Percentiles rank a stretch among this genome's conserved stretches.
Conservation (phyloP, 164 flowering plant genomes). For the Stephania yunnanensis region DNA sequence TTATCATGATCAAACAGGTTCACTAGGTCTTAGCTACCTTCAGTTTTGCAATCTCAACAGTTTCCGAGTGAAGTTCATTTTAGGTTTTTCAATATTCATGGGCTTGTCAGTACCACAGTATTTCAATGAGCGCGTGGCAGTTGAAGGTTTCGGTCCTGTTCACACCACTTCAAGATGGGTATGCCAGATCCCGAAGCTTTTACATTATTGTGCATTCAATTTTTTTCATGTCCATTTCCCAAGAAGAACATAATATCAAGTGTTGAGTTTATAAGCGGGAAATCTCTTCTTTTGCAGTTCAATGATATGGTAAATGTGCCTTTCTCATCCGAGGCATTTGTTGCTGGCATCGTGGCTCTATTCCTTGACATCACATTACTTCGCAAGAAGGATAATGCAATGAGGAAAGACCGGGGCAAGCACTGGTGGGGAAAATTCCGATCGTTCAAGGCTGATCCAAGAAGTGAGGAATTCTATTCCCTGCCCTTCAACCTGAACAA, state of each 20-base stretch:
- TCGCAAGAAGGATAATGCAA: slow-evolving; percentile 3
- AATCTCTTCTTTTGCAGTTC: slow-evolving; percentile 40
- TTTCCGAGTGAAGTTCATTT: slow-evolving; percentile 62
- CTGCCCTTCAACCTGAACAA: slow-evolving; percentile 78
- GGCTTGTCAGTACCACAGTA: slow-evolving; percentile 80
- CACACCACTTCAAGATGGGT: slow-evolving; percentile 82
- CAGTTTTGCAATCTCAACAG: slow-evolving; percentile 89
- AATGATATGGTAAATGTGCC: slow-evolving; percentile 78
- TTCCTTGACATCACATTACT: slow-evolving; percentile 54
- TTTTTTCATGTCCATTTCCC: neutral
- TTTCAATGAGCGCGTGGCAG: slow-evolving; percentile 58
- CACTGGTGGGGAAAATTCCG: slow-evolving; percentile 79
- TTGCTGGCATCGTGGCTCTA: slow-evolving; percentile 52
- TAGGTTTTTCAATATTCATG: slow-evolving; percentile 82
- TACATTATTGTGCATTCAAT: neutral
- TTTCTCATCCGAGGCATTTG: slow-evolving; percentile 68
- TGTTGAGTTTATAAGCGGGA: neutral
- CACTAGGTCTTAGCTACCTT: slow-evolving; percentile 65
- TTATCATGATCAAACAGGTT: slow-evolving; percentile 33
- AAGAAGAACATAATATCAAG: neutral
- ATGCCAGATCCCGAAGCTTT: slow-evolving; percentile 11
- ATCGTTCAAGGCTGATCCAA: slow-evolving; percentile 57
- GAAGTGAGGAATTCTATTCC: slow-evolving; percentile 78
- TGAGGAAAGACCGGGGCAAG: slow-evolving; percentile 56
- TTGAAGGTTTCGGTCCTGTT: slow-evolving; percentile 62